A percentile compares a stretch with the other conserved stretches of the same genome.
These are phyloP conservation scores for Fusarium lyarnte DNA, from an alignment of 2,329 filamentous ascomycete genomes.

Conservation along the genomic window DNA sequence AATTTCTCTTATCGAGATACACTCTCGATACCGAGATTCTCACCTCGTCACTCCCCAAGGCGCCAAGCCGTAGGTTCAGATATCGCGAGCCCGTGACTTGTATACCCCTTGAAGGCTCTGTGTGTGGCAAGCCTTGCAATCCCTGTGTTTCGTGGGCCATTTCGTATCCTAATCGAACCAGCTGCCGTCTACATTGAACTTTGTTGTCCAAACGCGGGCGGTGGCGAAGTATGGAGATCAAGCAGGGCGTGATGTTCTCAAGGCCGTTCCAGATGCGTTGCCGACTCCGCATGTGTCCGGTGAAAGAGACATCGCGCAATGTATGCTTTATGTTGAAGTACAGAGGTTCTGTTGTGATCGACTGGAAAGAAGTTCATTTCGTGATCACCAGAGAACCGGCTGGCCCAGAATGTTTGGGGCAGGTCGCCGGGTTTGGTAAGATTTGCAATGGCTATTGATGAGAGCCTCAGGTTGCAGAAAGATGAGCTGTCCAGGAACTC, in stretches of 20 bases:
- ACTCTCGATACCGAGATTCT: neutral
- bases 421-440: neutral
- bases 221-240: neutral
- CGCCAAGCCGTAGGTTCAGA: neutral
- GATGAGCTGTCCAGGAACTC: neutral
- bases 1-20: neutral
- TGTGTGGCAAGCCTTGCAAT: rapidly evolving
- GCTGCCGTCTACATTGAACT: rapidly evolving
- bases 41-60: neutral
- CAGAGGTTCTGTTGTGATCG: rapidly evolving
- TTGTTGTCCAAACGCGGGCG: rapidly evolving
- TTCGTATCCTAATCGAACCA: neutral
- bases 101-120: rapidly evolving
- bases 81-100: neutral
- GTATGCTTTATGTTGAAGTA: neutral
- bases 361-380: slow-evolving; percentile 12
- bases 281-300: neutral
- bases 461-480: slow-evolving; percentile 2
- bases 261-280: slow-evolving; percentile 1
- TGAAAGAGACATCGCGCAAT: neutral
- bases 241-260: neutral
- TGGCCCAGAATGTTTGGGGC: slow-evolving; percentile 18
- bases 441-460: neutral
- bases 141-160: neutral
- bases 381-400: neutral